Conservation (phyloP, 2,329 filamentous ascomycete genomes). For the Aspergillus pseudoglaucus region DNA sequence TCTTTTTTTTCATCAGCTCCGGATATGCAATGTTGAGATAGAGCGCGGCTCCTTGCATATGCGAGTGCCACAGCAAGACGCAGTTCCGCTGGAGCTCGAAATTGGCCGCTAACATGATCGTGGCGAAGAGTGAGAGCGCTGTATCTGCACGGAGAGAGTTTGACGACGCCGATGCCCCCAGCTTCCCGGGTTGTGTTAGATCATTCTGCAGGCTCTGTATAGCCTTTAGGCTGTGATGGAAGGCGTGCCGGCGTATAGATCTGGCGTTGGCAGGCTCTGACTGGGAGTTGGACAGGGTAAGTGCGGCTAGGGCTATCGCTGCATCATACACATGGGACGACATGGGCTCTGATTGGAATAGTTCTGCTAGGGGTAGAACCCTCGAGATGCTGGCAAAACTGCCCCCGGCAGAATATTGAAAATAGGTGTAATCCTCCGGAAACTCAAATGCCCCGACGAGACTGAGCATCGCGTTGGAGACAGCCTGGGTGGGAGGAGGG, state of each 20-base stretch:
- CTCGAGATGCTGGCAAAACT: slow-evolving; percentile 4
- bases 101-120: slow-evolving; percentile 9
- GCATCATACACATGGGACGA: slow-evolving; percentile 9
- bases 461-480: slow-evolving; percentile 4
- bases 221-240: slow-evolving; percentile 9
- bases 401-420: slow-evolving; percentile 5
- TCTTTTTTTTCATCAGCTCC: slow-evolving; percentile 2
- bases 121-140: slow-evolving; percentile 7
- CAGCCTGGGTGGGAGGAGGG: slow-evolving; percentile 1
- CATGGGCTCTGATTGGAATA: slow-evolving; percentile 7
- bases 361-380: slow-evolving; percentile 5
- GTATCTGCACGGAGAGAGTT: not conserved
- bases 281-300: slow-evolving; percentile 5
- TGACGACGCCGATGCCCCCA: not conserved
- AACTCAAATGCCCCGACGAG: slow-evolving; percentile 7
- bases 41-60: slow-evolving; percentile 8
- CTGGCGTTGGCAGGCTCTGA: not conserved
- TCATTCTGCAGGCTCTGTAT: slow-evolving; percentile 5
- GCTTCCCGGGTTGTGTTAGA: not conserved
- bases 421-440: slow-evolving; percentile 8
- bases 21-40: slow-evolving; percentile 5
- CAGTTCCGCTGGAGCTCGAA: slow-evolving; percentile 10
- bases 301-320: slow-evolving; percentile 6
- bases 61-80: slow-evolving; percentile 8
- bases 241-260: slow-evolving; percentile 7